Conservation (phyloP, 768 basidiomycete species). For the Russula griseocarnosa region DNA sequence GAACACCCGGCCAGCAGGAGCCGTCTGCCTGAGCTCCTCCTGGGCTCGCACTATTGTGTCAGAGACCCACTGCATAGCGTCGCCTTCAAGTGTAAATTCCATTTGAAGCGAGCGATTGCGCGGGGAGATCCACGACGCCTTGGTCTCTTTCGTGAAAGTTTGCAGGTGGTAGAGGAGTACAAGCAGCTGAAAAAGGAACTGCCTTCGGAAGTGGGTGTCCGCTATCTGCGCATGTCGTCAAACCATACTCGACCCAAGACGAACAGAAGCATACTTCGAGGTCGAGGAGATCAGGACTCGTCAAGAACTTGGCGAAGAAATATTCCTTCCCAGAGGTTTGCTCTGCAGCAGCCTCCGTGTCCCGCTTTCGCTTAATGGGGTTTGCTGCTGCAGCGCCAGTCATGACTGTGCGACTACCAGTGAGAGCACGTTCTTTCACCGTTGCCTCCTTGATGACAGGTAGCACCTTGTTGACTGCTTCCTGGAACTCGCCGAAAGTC, state of each 20-base stretch:
- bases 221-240: slow-evolving; percentile 53
- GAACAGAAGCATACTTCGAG: slow-evolving; percentile 59
- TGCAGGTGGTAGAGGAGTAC: slow-evolving; percentile 74
- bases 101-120: slow-evolving; percentile 79
- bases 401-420: slow-evolving; percentile 57
- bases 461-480: slow-evolving; percentile 66
- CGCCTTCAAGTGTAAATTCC: slow-evolving; percentile 69
- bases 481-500: slow-evolving; percentile 62
- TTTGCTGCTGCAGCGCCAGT: slow-evolving; percentile 35
- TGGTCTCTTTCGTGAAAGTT: slow-evolving; percentile 65
- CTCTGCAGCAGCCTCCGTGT: slow-evolving; percentile 48
- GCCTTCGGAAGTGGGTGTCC: slow-evolving; percentile 89
- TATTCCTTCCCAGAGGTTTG: slow-evolving; percentile 56
- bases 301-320: slow-evolving; percentile 92
- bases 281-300: slow-evolving; percentile 79
- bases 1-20: slow-evolving; percentile 73
- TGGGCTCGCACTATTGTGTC: slow-evolving; percentile 56
- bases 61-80: slow-evolving; percentile 72
- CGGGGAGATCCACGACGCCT: slow-evolving; percentile 53
- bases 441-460: slow-evolving; percentile 83
- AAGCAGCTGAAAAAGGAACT: slow-evolving; percentile 81
- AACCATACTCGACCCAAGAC: not conserved
- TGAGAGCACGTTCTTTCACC: slow-evolving; percentile 82
- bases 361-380: slow-evolving; percentile 63
- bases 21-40: slow-evolving; percentile 62